Conservation (phyloP, 2,329 filamentous ascomycete genomes). For the Exserohilum turcica region DNA sequence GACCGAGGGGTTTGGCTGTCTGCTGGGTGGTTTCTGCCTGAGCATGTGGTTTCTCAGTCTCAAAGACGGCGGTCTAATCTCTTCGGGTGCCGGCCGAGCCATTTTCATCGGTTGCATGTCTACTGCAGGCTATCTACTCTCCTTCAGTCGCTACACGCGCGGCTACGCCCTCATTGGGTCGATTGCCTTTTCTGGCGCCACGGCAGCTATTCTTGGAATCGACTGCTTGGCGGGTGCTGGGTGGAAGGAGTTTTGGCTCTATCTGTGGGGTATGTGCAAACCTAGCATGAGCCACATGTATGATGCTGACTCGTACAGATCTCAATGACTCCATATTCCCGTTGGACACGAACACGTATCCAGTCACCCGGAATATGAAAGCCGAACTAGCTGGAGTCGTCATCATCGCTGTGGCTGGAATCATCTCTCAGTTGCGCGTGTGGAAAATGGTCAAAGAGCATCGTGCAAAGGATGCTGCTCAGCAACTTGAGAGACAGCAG, state of each 20-base stretch:
- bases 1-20: conserved; percentile 80
- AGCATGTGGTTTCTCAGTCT: conserved; percentile 90
- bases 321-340: conserved; percentile 81
- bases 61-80: conserved; percentile 74
- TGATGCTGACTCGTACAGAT: conserved; percentile 46
- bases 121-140: conserved; percentile 70
- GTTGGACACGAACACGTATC: conserved; percentile 75
- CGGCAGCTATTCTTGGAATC: conserved; percentile 78
- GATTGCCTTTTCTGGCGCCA: conserved; percentile 82
- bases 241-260: conserved; percentile 94
- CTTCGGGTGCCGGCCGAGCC: conserved; percentile 64
- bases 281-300: background rate
- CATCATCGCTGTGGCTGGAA: conserved; percentile 73
- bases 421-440: conserved; percentile 83
- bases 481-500: conserved; percentile 60
- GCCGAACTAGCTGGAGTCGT: conserved; percentile 82
- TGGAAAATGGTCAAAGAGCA: conserved; percentile 76
- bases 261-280: conserved; percentile 71
- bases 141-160: conserved; percentile 73
- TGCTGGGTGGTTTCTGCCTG: conserved; percentile 83
- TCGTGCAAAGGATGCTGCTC: conserved; percentile 53
- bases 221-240: conserved; percentile 91
- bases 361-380: conserved; percentile 81
- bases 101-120: conserved; percentile 79
- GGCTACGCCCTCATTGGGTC: conserved; percentile 76